phyloP scores from a whole-genome alignment of 306 rosid species.

The Cercis canadensis region DNA sequence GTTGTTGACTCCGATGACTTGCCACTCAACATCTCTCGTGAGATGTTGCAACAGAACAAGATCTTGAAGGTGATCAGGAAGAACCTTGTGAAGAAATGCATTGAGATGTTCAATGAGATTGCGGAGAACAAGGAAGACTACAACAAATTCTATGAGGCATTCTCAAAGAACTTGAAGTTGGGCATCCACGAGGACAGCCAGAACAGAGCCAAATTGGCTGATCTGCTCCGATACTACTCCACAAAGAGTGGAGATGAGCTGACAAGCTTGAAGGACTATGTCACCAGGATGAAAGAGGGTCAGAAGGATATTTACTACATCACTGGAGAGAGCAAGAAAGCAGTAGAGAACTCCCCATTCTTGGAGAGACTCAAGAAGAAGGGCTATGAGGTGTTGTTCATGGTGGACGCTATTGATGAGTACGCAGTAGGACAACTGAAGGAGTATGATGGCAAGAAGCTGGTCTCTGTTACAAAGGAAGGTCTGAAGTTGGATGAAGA shows the following conservation, averaged over 20 bases:
- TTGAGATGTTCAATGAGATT: constrained; percentile 80
- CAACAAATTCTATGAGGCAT: constrained; percentile 66
- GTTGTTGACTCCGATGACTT: constrained; percentile 79
- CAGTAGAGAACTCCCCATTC: constrained; percentile 78
- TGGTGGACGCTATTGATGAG: constrained; percentile 80
- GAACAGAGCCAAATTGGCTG: constrained; percentile 70
- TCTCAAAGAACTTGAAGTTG: constrained; percentile 73
- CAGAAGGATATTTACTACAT: constrained; percentile 76
- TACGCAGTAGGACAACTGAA: constrained; percentile 71
- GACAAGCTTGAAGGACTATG: constrained; percentile 77
- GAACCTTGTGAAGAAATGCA: constrained; percentile 73
- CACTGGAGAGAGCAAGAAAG: constrained; percentile 75
- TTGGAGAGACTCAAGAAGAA: constrained; percentile 71
- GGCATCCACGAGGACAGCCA: constrained; percentile 79
- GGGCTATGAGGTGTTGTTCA: constrained; percentile 71
- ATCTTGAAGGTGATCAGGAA: constrained; percentile 75
- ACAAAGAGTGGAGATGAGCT: constrained; percentile 75
- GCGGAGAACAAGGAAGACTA: constrained; percentile 76
- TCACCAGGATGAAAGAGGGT: constrained; percentile 73
- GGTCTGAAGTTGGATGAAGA: constrained; percentile 71
- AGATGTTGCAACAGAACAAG: constrained; percentile 73
- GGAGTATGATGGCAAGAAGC: constrained; percentile 72
- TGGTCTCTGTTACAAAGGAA: constrained; percentile 75
- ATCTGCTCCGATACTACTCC: constrained; percentile 65
- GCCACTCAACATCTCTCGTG: constrained; percentile 80